Percentiles rank a stretch among this genome's conserved stretches.
These are phyloP conservation scores for Candida nonsorbophila DNA, from an alignment of 805 yeast genomes.

Conservation along the genomic window DNA sequence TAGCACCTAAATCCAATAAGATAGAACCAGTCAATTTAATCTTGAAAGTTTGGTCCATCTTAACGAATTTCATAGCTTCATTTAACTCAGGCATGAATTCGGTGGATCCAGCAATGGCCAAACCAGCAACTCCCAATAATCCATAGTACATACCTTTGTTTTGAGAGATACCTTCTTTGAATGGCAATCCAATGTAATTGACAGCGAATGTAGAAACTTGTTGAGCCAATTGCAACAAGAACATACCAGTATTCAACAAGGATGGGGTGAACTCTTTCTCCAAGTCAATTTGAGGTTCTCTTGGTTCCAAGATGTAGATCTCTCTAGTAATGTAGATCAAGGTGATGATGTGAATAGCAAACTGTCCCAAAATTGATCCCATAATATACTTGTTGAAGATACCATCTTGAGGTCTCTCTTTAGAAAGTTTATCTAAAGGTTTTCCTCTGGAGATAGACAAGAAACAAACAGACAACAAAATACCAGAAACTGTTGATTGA, in stretches of 20 bases:
- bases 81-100: slow-evolving; percentile 93
- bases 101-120: slow-evolving; percentile 88
- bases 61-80: slow-evolving; percentile 87
- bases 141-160: slow-evolving; percentile 98
- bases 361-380: slow-evolving; percentile 97
- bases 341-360: slow-evolving; percentile 84
- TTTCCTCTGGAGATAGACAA: slow-evolving; percentile 91
- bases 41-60: slow-evolving; percentile 74
- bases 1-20: slow-evolving; percentile 66
- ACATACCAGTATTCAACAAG: slow-evolving; percentile 91
- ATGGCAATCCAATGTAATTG: slow-evolving; percentile 95
- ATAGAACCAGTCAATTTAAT: slow-evolving; percentile 68
- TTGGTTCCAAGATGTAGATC: slow-evolving; percentile 85
- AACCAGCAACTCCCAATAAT: slow-evolving; percentile 79
- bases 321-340: slow-evolving; percentile 78
- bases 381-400: slow-evolving; percentile 91
- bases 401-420: slow-evolving; percentile 95
- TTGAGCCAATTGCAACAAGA: slow-evolving; percentile 88
- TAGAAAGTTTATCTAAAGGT: slow-evolving; percentile 82
- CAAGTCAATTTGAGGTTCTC: slow-evolving; percentile 83
- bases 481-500: slow-evolving; percentile 95
- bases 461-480: slow-evolving; percentile 89
- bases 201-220: slow-evolving; percentile 97
- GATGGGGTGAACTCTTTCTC: slow-evolving; percentile 89
- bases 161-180: slow-evolving; percentile 83